Percentiles rank a stretch among this genome's conserved stretches.
Evolutionary conservation across 2,329 filamentous ascomycete species (phyloP).

Genomic region (Ascochyta rabiei): DNA sequence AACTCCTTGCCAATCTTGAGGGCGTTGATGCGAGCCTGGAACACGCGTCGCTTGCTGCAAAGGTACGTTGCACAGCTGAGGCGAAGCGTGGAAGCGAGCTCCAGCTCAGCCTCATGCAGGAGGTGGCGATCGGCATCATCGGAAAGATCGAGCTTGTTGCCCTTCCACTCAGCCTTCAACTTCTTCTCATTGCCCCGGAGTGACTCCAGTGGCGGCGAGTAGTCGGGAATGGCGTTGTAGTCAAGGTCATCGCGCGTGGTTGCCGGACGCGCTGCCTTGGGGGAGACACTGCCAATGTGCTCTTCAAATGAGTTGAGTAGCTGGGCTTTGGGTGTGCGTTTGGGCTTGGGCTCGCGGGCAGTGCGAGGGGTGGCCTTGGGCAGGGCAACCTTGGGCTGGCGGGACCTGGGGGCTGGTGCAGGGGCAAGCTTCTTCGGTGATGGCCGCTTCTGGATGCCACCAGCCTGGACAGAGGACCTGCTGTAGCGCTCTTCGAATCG

Average conservation of each 20-base stretch:
- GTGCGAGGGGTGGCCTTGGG: slow-evolving; percentile 40
- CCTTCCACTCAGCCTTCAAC: slow-evolving; percentile 88
- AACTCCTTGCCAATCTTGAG: slow-evolving; percentile 77
- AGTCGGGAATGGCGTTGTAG: slow-evolving; percentile 73
- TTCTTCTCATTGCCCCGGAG: slow-evolving; percentile 68
- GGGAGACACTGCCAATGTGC: slow-evolving; percentile 36
- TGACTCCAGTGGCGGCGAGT: slow-evolving; percentile 70
- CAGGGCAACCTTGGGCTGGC: slow-evolving; percentile 43
- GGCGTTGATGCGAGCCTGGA: slow-evolving; percentile 74
- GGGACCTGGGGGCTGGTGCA: slow-evolving; percentile 41
- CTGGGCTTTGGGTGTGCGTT: slow-evolving; percentile 42
- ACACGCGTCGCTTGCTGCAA: slow-evolving; percentile 91
- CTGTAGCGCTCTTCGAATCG: slow-evolving; percentile 57
- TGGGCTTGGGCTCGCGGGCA: slow-evolving; percentile 43
- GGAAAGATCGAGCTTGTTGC: slow-evolving; percentile 75
- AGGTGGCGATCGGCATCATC: slow-evolving; percentile 66
- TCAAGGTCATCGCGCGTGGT: slow-evolving; percentile 83
- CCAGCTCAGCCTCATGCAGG: slow-evolving; percentile 79
- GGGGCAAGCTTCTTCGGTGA: slow-evolving; percentile 46
- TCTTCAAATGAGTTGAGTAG: slow-evolving; percentile 47
- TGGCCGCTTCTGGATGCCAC: slow-evolving; percentile 48
- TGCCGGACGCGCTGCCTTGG: slow-evolving; percentile 49
- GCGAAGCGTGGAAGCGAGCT: slow-evolving; percentile 77
- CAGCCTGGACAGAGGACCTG: slow-evolving; percentile 40
- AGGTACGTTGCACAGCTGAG: slow-evolving; percentile 88